A percentile compares a stretch with the other conserved stretches of the same genome.
Conservation (phyloP, 257 asterid genomes). For the Jaltomata sinuosa region DNA sequence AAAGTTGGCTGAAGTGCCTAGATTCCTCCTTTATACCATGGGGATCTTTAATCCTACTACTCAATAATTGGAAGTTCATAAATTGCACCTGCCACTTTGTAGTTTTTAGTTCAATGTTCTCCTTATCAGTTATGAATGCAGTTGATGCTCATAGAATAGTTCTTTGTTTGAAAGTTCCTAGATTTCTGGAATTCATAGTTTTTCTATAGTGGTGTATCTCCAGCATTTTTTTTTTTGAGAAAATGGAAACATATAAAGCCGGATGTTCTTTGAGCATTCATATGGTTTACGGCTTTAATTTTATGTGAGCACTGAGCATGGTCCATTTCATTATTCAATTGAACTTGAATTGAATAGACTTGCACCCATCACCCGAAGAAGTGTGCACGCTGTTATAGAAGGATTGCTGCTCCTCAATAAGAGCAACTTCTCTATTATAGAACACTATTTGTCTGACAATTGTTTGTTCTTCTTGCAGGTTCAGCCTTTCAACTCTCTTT, state of each 20-base stretch:
- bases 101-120: neutral
- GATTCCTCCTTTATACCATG: neutral
- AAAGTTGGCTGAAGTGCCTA: neutral
- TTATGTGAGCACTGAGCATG: neutral
- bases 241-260: neutral
- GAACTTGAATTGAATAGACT: neutral
- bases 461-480: constrained; percentile 32
- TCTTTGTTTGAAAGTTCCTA: neutral
- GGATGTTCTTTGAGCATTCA: neutral
- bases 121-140: neutral
- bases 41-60: neutral
- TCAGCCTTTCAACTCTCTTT: constrained; percentile 59
- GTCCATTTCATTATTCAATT: neutral
- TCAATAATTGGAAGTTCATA: neutral
- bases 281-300: neutral
- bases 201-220: neutral
- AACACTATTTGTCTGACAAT: neutral
- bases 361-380: neutral
- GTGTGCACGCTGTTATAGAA: neutral
- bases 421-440: neutral
- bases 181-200: neutral
- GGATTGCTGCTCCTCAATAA: neutral
- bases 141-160: neutral
- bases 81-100: neutral
- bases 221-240: neutral